Conservation (phyloP, 192 early-diverging fungal species). For the Linnemannia schmuckeri region DNA sequence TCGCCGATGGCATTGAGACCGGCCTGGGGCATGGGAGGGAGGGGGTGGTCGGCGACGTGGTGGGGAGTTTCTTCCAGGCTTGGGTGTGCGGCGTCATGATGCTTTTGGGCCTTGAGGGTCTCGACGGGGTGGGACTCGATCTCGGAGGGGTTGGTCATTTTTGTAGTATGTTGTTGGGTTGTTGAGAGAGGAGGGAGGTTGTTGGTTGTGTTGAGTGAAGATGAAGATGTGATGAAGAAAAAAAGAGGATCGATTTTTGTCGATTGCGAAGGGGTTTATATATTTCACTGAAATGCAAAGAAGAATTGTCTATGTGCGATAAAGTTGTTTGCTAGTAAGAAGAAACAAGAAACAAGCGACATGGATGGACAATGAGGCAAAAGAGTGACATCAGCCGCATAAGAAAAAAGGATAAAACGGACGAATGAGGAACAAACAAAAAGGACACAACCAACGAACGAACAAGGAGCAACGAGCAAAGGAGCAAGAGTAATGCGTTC, state of each 20-base stretch:
- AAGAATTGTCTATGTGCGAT: not conserved
- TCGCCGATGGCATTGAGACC: not conserved
- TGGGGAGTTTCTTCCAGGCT: not conserved
- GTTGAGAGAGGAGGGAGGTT: not conserved
- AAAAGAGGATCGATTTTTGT: not conserved
- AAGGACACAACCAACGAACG: not conserved
- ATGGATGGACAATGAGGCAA: not conserved
- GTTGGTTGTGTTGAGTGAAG: not conserved
- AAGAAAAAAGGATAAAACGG: not conserved
- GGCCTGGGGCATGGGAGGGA: not conserved
- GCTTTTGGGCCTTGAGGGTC: slow-evolving; percentile 2
- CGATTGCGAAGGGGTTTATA: not conserved
- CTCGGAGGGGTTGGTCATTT: slow-evolving; percentile 7
- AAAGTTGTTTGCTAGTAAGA: not conserved
- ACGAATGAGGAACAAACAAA: not conserved
- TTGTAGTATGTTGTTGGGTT: not conserved
- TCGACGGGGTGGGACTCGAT: slow-evolving; percentile 4
- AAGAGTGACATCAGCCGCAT: not conserved
- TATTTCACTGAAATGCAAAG: not conserved
- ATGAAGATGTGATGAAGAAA: not conserved
- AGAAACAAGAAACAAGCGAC: too few relatives aligned
- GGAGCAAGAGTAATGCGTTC: not conserved
- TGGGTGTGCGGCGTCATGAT: slow-evolving; percentile 3
- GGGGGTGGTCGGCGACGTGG: not conserved
- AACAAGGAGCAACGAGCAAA: not conserved